Base-by-base conservation (phyloP, 352 stramenopile species). In the Phytophthora brassicae region DNA sequence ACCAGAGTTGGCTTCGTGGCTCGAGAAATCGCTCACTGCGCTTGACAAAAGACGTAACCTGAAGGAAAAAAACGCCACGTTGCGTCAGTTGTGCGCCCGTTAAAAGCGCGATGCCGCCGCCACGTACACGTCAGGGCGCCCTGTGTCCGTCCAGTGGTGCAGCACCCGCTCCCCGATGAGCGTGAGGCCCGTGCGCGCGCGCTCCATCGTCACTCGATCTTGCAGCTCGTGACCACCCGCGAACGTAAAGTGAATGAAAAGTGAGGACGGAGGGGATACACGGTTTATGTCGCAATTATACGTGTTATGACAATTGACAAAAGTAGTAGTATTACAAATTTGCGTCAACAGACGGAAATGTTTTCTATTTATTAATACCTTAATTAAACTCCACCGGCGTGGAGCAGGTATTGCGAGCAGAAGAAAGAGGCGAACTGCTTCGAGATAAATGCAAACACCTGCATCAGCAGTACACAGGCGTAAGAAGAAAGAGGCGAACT, bases 401-500 rank as follows among this genome's bases (percentile, higher is more conserved):
- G 86, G 5, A 85, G 64, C 45, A 90, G 46, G 59, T 87, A 77
- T 33, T 91, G 74, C 42, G 77, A 74, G 70, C 81, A 91, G 66
- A 89, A 91, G 72, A 80, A 91, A 41, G 88, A 65, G 23, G 79
- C 84, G 42, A 86, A 70, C 55, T 88, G 76, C 50, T 77, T 74
- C 43, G 77, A 79, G 55, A 89, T 76, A 61, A 74, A 75, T 24
- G 72, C 81, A 50, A 83, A 69, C 19, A 83, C 68, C 39, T 82
- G 77, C 48, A 81, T 44, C 42, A 89, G 60, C 50, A 76, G 47
- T 24, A 79, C 78, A n/a, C 75, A n/a, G n/a, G n/a, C n/a, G n/a
- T n/a, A n/a, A 91, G 66, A 89, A 91, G 72, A 80, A 91, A 41
- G 88, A 65, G 23, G 79, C 84, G 42, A 86, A 70, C 55, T 88